Evolutionary conservation across 768 basidiomycete genomes (phyloP), one percentile per base, ranked within the genome.

Genomic region (Tephrocybe rancida): DNA sequence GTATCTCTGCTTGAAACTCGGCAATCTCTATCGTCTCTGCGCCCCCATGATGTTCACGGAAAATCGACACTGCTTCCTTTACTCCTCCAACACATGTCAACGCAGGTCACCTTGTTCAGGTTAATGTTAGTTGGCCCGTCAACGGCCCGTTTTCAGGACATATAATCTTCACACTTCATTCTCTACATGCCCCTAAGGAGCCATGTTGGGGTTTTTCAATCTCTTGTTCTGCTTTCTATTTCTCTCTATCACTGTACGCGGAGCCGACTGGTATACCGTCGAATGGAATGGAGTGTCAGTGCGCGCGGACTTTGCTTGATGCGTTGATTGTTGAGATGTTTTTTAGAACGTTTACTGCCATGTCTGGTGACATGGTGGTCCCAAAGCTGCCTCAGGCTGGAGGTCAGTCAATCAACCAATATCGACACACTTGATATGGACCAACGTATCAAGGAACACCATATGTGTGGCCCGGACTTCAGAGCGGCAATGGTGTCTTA

Each of bases 401-500:
- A 19, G 64, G 64, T 59, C 22, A 49, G 24, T 43, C 21, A 32
- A 10, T 42, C 37, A 4, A 7, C 11, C 6, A 19, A 13, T 34
- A 16, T 11, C 9, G 24, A 22, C 26, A 1, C 2, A n/a, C 21
- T 27, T 4, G 3, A 26, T 10, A 14, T 41, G n/a, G 19, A n/a
- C 6, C 0, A 7, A 24, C 16, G 24, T n/a, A 5, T 25, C 3
- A 43, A 64, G 64, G 64, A 3, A 65, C 65, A 4, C 65, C 65
- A 11, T 66, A 66, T 32, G 63, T 66, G 13, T 66, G 65, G 65
- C 65, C 65, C 24, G 65, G 65, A 25, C 58, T 66, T 24, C 65
- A 66, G 45, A 66, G 65, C 29, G 56, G 53, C 9, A 60, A 66
- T 48, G 65, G 65, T 7, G 65, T 66, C 21, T 54, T 66, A 5